phyloP scores from a whole-genome alignment of 73 alveolate species.

The Breviolum minutum region DNA sequence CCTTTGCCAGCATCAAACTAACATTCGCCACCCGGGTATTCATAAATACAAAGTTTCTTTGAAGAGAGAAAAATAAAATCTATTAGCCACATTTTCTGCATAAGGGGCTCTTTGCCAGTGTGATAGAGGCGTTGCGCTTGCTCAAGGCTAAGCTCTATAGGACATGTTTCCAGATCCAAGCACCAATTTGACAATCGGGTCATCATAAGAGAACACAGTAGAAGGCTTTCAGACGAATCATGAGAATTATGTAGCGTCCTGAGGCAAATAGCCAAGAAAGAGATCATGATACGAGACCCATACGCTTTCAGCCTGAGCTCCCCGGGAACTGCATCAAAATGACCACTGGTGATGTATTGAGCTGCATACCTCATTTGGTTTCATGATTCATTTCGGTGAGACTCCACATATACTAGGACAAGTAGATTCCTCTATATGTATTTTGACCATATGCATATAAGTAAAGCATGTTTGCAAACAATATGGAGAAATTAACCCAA shows the following conservation, averaged over 20 bases:
- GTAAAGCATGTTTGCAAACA: not conserved
- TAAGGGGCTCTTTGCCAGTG: not conserved
- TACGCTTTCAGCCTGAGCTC: constrained; percentile 16
- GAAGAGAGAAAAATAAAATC: not conserved
- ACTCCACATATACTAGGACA: not conserved
- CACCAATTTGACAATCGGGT: not conserved
- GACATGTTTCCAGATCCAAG: not conserved
- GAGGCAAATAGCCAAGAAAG: not conserved
- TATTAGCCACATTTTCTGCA: not conserved
- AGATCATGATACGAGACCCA: not conserved
- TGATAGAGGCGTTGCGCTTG: not conserved
- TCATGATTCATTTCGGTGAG: not conserved
- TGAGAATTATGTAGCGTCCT: not conserved
- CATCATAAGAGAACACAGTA: not conserved
- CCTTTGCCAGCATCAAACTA: not conserved
- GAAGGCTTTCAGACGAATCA: not conserved
- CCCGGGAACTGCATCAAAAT: constrained; percentile 3
- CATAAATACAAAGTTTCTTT: not conserved
- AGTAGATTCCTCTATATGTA: not conserved
- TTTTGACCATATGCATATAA: not conserved
- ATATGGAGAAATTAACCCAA: not conserved
- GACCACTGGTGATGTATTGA: constrained; percentile 22
- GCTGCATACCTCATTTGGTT: not conserved
- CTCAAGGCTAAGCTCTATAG: not conserved
- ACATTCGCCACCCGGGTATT: too few relatives aligned